Conservation (phyloP, 371 early-diverging fungal genomes). For the Mucor irregularis region DNA sequence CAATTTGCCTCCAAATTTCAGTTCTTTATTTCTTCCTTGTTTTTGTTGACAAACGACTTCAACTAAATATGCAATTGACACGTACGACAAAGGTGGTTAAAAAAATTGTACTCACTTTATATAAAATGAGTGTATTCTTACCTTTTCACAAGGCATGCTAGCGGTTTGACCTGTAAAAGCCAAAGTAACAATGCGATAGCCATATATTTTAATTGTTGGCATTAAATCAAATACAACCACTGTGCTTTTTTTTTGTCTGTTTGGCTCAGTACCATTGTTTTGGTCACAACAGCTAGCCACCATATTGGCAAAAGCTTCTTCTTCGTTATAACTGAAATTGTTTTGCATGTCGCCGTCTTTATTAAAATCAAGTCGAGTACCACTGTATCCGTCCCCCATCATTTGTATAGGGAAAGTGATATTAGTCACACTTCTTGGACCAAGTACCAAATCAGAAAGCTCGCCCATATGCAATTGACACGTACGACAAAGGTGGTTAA, state of each 20-base stretch:
- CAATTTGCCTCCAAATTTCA: no score
- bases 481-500: no score
- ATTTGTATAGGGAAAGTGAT: slow-evolving; percentile 8
- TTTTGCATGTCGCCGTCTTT: no score
- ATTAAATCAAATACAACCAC: slow-evolving; percentile 9
- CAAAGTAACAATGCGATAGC: slow-evolving; percentile 1
- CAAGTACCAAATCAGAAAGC: slow-evolving; percentile 1
- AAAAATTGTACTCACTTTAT: no score
- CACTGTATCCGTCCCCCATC: neutral
- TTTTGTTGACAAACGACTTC: no score
- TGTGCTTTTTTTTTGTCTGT: neutral
- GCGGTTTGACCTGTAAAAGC: slow-evolving; percentile 11
- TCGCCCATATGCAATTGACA: no score
- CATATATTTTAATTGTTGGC: slow-evolving; percentile 9
- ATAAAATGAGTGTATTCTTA: no score
- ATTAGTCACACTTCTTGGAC: slow-evolving; percentile 5
- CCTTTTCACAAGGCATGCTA: slow-evolving; percentile 12
- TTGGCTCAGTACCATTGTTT: no score
- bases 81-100: no score
- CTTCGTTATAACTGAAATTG: neutral
- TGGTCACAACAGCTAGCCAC: neutral
- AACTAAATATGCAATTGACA: no score
- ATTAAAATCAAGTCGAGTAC: no score
- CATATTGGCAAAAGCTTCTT: neutral
- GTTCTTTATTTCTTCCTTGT: no score